Percentiles rank a stretch among this genome's conserved stretches.
These are phyloP conservation scores for Penicillium cosmopolitanum DNA, from an alignment of 495 filamentous ascomycete genomes.

Conservation along the genomic window DNA sequence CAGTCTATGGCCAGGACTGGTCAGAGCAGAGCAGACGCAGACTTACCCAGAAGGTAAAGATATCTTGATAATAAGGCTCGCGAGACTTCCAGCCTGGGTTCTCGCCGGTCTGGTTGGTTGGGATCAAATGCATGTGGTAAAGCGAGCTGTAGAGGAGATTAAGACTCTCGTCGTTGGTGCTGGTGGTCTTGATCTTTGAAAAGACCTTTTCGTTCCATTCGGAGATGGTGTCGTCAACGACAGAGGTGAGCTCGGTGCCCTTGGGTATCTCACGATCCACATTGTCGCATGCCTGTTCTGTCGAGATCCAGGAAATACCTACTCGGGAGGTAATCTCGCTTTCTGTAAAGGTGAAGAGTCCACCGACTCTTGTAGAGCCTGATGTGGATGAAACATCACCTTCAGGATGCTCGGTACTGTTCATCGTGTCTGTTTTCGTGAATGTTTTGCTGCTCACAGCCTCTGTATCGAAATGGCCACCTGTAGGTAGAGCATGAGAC, in stretches of 20 bases:
- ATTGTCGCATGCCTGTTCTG: constrained; percentile 62
- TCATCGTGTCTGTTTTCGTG: constrained; percentile 28
- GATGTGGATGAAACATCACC: constrained; percentile 35
- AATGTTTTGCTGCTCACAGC: constrained; percentile 40
- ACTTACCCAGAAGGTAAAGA: constrained; percentile 57
- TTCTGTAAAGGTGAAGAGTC: constrained; percentile 39
- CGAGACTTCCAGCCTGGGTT: constrained; percentile 67
- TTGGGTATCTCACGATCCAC: constrained; percentile 62
- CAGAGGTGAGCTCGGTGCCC: constrained; percentile 45
- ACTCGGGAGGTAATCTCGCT: constrained; percentile 61
- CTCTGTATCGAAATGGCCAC: constrained; percentile 59
- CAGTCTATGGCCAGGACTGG: neutral
- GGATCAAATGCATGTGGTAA: constrained; percentile 71
- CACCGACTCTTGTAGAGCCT: constrained; percentile 35
- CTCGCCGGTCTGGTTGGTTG: constrained; percentile 72
- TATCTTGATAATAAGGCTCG: constrained; percentile 63
- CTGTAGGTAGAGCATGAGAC: constrained; percentile 21
- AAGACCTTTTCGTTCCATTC: constrained; percentile 67
- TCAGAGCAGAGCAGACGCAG: neutral
- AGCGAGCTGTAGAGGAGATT: constrained; percentile 66
- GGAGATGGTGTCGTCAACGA: constrained; percentile 51
- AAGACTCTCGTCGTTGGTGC: constrained; percentile 57
- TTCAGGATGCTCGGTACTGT: constrained; percentile 33
- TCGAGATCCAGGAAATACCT: constrained; percentile 72
- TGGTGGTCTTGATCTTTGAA: constrained; percentile 62